These are phyloP conservation scores for Arachis monticola DNA, from an alignment of 331 rosid species.

Conservation along the genomic window DNA sequence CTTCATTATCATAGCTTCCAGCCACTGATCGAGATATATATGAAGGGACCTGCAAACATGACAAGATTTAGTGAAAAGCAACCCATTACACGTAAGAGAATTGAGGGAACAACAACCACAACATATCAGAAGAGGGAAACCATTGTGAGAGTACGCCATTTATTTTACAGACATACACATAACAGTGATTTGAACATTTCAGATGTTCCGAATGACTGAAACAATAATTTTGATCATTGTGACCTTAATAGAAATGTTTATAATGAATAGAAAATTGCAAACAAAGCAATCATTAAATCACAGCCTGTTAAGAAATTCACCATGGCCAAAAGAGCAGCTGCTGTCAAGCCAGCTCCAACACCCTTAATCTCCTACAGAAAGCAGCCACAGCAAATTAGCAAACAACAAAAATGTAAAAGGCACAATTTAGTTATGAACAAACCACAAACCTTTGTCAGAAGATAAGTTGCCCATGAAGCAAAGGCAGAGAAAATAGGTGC, in stretches of 20 bases:
- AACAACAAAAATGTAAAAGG: conserved; percentile 12
- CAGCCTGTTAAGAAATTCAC: conserved; percentile 55
- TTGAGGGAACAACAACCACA: conserved; percentile 4
- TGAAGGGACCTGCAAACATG: conserved; percentile 81
- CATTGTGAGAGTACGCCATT: neutral
- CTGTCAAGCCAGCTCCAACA: conserved; percentile 95
- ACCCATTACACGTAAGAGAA: conserved; percentile 28
- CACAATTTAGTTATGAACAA: conserved; percentile 27
- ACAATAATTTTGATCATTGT: conserved; percentile 13
- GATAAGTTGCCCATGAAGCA: conserved; percentile 96
- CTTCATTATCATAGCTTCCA: conserved; percentile 99
- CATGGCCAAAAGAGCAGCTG: conserved; percentile 94
- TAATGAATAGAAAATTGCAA: conserved; percentile 21
- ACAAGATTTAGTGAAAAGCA: conserved; percentile 2
- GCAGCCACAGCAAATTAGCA: conserved; percentile 35
- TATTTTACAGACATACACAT: conserved; percentile 14
- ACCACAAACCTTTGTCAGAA: conserved; percentile 78
- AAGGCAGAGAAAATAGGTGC: conserved; percentile 98
- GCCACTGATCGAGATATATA: conserved; percentile 98
- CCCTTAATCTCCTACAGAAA: conserved; percentile 90
- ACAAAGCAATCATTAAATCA: conserved; percentile 30
- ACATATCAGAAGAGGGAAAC: conserved; percentile 34
- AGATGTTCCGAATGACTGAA: conserved; percentile 17
- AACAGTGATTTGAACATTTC: conserved; percentile 7
- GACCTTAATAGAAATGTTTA: conserved; percentile 27